Base-by-base conservation (phyloP, 139 green algal species). In the Zygnema cylindricum region DNA sequence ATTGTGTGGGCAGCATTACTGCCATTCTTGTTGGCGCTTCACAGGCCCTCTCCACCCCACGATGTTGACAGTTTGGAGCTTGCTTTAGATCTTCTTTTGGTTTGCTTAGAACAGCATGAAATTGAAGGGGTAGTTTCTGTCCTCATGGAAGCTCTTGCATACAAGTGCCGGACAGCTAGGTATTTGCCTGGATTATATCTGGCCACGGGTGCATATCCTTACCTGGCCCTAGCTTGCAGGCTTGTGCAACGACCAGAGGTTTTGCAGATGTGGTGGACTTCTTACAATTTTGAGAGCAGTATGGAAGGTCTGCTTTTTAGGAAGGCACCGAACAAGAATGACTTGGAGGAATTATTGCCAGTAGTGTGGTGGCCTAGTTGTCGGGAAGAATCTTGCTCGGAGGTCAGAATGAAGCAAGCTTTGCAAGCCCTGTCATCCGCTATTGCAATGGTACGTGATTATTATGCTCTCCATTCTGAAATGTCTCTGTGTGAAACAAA, bases 231-330 rank as follows among this genome's bases (percentile, higher is more conserved):
- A 43, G 91, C 89, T 22, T 86, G 81, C 71, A 54, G 38, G 7
- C 42, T 94, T 32, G 55, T 55, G 39, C 11, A 57, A 43, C 38
- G 78, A 1, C 32, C 32, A 1, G 77, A 88, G 0, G 69, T 92
- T 42, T 71, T 92, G 43, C 25, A 32, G 0, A 35, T 43, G 0
- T 94, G 91, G 91, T 39, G 57, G 30, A 42, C 21, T 16, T 55
- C 25, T 32, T 42, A 73, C 33, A 78, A 69, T n/a, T 93, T 92
- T 35, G 16, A 23, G n/a, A 30, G 32, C 43, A 32, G 78, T 43
- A 25, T 96, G 69, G 95, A 97, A 84, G 85, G 84, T 21, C 92
- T 96, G 25, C 88, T 98, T 63, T 91, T 91, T 30, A 89, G 91
- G 76, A 97, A 96, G 84, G 82, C 88, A 1, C 93, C 94, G 38